A percentile compares a stretch with the other conserved stretches of the same genome.
phyloP scores from a whole-genome alignment of 768 basidiomycete species.

The Pleurotus eryngii region DNA sequence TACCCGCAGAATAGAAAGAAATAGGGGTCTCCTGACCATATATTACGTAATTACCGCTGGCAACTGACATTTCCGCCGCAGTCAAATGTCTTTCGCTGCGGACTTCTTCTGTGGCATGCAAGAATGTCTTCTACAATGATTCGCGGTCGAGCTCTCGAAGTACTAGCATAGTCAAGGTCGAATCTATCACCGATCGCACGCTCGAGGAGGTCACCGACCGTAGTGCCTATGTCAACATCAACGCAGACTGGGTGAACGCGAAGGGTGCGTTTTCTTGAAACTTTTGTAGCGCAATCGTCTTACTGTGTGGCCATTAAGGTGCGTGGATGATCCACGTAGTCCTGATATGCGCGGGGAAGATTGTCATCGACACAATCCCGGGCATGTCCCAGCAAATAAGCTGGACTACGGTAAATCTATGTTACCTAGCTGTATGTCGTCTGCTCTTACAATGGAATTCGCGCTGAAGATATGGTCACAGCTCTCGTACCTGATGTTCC shows the following conservation, averaged over 20 bases:
- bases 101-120: background rate
- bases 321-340: constrained; percentile 98
- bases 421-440: constrained; percentile 83
- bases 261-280: constrained; percentile 56
- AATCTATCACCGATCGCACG: constrained; percentile 70
- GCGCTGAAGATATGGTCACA: constrained; percentile 24
- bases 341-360: constrained; percentile 85
- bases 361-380: constrained; percentile 90
- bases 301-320: constrained; percentile 44
- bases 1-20: no score
- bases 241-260: constrained; percentile 91
- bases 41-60: no score
- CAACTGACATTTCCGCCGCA: no score
- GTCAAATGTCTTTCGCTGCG: no score
- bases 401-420: constrained; percentile 91
- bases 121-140: constrained; percentile 9
- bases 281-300: constrained; percentile 3
- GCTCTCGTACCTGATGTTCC: constrained; percentile 99
- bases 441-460: background rate
- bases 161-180: constrained; percentile 80
- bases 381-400: constrained; percentile 92
- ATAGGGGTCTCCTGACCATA: no score
- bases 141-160: constrained; percentile 53
- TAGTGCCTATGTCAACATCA: constrained; percentile 77
- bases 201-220: constrained; percentile 78